Percentiles rank a stretch among this genome's conserved stretches.
Evolutionary conservation across 805 yeast species (phyloP).

Genomic region (Wickerhamomyces tratensis): DNA sequence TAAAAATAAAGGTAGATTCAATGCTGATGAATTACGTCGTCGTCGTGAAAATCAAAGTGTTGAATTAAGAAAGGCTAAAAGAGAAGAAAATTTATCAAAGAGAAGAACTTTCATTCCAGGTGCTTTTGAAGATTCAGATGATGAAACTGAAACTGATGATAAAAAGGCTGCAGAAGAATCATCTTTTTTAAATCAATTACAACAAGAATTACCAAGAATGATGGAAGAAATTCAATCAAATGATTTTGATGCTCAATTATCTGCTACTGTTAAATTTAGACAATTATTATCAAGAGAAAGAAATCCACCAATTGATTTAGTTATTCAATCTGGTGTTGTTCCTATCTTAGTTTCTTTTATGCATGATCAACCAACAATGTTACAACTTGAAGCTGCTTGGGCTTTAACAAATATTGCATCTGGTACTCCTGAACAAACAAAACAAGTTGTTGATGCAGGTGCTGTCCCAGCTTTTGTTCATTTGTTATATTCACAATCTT

Average conservation of each 20-base stretch:
- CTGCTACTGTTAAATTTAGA: slow-evolving; percentile 88
- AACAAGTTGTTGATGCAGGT: slow-evolving; percentile 82
- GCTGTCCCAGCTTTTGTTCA: slow-evolving; percentile 90
- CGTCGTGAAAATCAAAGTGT: slow-evolving; percentile 97
- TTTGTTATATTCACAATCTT: slow-evolving; percentile 67
- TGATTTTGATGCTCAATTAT: slow-evolving; percentile 71
- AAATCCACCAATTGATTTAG: slow-evolving; percentile 93
- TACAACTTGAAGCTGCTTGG: slow-evolving; percentile 98
- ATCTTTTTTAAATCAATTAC: slow-evolving; percentile 37
- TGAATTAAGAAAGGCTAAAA: slow-evolving; percentile 89
- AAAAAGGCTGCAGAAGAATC: slow-evolving; percentile 23
- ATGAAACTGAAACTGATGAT: slow-evolving; percentile 28
- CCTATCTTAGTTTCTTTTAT: slow-evolving; percentile 84
- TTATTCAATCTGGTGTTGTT: slow-evolving; percentile 88
- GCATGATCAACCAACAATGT: slow-evolving; percentile 70
- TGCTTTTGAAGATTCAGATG: slow-evolving; percentile 43
- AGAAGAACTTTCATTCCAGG: slow-evolving; percentile 70
- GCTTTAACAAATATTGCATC: slow-evolving; percentile 98
- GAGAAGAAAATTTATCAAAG: slow-evolving; percentile 91
- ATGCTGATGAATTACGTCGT: slow-evolving; percentile 93
- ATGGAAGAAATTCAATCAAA: slow-evolving; percentile 67
- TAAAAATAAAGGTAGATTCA: slow-evolving; percentile 89
- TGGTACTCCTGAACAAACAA: slow-evolving; percentile 84
- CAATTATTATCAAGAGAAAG: slow-evolving; percentile 89
- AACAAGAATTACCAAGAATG: slow-evolving; percentile 75